Base-by-base conservation (phyloP, 176 grass and related monocot genomes). In the Bromus sterilis region DNA sequence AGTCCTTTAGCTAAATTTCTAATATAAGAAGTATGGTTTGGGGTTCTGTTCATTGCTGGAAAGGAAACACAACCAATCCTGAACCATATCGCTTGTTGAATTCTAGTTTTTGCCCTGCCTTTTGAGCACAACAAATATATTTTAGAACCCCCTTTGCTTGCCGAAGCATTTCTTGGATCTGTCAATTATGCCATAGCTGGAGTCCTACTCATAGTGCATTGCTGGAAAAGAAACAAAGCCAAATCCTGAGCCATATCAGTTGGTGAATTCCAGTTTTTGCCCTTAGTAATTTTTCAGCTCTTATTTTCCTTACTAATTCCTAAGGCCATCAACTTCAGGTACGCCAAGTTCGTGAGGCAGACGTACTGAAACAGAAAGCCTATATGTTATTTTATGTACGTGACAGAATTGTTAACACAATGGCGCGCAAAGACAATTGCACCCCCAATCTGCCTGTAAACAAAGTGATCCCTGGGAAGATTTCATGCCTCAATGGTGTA, bases 311-410 rank as follows among this genome's bases (percentile, higher is more conserved):
- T 78, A 79, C 79, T 83, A 46, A 86, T 66, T 58, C 26, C 18
- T 75, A 28, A 66, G 66, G n/a, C 1, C 66, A 77, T 80, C 70
- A 66, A 85, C 46, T 94, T 51, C 85, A 98, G 96, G 96, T 98
- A 16, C 70, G 83, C 69, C 96, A 98, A 89, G 96, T 95, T 75
- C 90, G 96, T 34, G 93, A 98, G 74, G 86, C 90, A 56, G 88
- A 90, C 51, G 96, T 95, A 75, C 72, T 98, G 84, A 78, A 63
- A 59, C 96, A 98, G 62, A 93, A 98, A 82, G 96, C 96, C 7
- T 98, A 93, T 66, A 98, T 98, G 89, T 71, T 98, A 79, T 98
- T 98, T 90, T 98, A 98, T 89, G 93, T 98, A 56, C 89, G 93
- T 77, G 89, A 95, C 79, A 98, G 82, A 86, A 24, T 91, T 16